These are phyloP conservation scores for Tremellales sp. DNA, from an alignment of 1,284 basidiomycete species.

Conservation along the genomic window DNA sequence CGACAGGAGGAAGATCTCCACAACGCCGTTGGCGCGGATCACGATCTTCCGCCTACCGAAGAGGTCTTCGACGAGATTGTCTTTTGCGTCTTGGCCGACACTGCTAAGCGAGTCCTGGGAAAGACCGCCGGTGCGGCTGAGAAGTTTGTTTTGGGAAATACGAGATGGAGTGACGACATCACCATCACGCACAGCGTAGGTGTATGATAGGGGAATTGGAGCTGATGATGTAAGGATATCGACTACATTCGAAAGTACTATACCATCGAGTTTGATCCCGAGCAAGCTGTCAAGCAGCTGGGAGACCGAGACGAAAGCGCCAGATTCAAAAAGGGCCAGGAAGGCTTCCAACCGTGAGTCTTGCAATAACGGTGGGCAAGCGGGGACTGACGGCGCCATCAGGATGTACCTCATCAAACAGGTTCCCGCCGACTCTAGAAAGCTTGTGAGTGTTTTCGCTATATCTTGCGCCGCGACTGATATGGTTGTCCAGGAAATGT, in stretches of 20 bases:
- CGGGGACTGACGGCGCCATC: neutral
- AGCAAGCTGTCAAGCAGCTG: constrained; percentile 27
- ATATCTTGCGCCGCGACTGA: neutral
- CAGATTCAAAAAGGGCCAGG: constrained; percentile 30
- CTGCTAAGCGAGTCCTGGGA: constrained; percentile 57
- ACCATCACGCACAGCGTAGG: constrained; percentile 42
- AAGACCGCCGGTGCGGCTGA: constrained; percentile 59
- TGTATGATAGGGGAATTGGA: constrained; percentile 1
- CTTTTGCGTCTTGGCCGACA: constrained; percentile 58
- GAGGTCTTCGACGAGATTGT: constrained; percentile 63
- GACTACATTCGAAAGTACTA: constrained; percentile 45
- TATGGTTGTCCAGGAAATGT: constrained; percentile 36
- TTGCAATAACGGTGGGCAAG: neutral
- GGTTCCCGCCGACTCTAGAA: constrained; percentile 31
- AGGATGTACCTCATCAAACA: constrained; percentile 47
- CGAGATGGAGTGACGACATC: constrained; percentile 52
- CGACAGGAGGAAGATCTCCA: constrained; percentile 42
- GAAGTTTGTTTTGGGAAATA: constrained; percentile 58
- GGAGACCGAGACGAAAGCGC: constrained; percentile 35
- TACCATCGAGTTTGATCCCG: constrained; percentile 34
- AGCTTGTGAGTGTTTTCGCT: constrained; percentile 21
- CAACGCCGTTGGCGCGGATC: constrained; percentile 41
- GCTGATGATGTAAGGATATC: constrained; percentile 25
- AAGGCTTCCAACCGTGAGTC: constrained; percentile 39
- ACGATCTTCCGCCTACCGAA: constrained; percentile 40